Conservation (phyloP, 2,329 filamentous ascomycete genomes). For the Penicillium italicum region DNA sequence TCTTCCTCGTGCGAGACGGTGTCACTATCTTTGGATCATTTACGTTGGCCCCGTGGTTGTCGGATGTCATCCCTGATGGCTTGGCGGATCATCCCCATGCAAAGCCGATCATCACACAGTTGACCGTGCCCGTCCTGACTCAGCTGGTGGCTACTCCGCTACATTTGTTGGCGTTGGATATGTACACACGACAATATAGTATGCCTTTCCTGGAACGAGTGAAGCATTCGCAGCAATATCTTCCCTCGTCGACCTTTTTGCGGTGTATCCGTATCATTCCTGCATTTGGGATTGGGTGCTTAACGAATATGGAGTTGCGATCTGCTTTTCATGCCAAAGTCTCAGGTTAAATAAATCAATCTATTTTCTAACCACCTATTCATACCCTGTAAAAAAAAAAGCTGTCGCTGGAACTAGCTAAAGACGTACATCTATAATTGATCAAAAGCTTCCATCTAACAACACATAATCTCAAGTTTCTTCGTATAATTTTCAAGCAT, state of each 20-base stretch:
- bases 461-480: not conserved
- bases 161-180: conserved; percentile 77
- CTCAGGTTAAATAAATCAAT: not conserved
- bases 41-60: conserved; percentile 25
- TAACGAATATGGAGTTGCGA: conserved; percentile 61
- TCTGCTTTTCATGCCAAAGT: conserved; percentile 20
- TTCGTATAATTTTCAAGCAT: not conserved
- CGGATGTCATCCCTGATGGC: conserved; percentile 22
- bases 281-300: conserved; percentile 79
- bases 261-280: conserved; percentile 78
- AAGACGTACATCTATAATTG: not conserved
- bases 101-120: conserved; percentile 55
- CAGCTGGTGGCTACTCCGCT: conserved; percentile 77
- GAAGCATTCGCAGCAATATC: conserved; percentile 63
- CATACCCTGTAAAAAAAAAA: not conserved
- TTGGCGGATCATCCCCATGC: conserved; percentile 20
- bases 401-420: not conserved
- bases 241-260: conserved; percentile 63
- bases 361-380: not conserved
- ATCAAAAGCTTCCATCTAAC: not conserved
- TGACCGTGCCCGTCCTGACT: conserved; percentile 69
- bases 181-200: conserved; percentile 60
- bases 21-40: conserved; percentile 68
- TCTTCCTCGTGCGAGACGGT: conserved; percentile 76
- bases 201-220: conserved; percentile 54